Base-by-base conservation (phyloP, 208 protist species). In the Balamuthia mandrillaris region DNA sequence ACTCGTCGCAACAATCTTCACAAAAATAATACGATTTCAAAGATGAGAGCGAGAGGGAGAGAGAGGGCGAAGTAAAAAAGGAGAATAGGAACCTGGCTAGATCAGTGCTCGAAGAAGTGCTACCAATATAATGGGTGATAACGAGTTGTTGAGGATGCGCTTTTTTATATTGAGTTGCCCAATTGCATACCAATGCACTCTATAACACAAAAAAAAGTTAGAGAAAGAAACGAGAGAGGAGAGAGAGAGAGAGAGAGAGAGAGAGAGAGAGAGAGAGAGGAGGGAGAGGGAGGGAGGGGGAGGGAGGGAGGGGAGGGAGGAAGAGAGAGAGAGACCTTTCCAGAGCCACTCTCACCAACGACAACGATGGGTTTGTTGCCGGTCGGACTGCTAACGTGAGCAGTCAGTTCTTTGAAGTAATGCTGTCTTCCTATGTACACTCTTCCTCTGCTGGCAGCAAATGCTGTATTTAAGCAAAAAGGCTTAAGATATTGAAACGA, bases 171-270 rank as follows among this genome's bases (percentile, higher is more conserved):
- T 60, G 14, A 4, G 24, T 9, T 33, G 45, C 78, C 44, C 37
- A 84, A 60, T 84, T 84, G 42, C 78, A 65, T 16, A 84, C 31
- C 6, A 84, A 24, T 27, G 78, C 78, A 37, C 78, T 84, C 42
- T 78, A n/a, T n/a, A 74, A 63, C 68, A 39, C 7, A 21, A 56
- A 21, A 56, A 56, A 56, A 21, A 24, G 21, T 56, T 21, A 56
- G 21, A 56, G 21, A 56, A 56, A 24, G 24, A 21, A 56, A 56
- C 21, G 21, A 21, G 21, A 21, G 49, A 21, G 49, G 21, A 24
- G 49, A 56, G 49, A 24, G 24, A 24, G 21, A 56, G 24, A 24
- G 21, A 56, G n/a, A n/a, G n/a, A n/a, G n/a, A n/a, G n/a, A n/a
- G n/a, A n/a, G n/a, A n/a, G n/a, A n/a, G n/a, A n/a, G n/a, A n/a